A percentile compares a stretch with the other conserved stretches of the same genome.
Evolutionary conservation across 768 basidiomycete genomes (phyloP).

Genomic region (Collybia mongolica): DNA sequence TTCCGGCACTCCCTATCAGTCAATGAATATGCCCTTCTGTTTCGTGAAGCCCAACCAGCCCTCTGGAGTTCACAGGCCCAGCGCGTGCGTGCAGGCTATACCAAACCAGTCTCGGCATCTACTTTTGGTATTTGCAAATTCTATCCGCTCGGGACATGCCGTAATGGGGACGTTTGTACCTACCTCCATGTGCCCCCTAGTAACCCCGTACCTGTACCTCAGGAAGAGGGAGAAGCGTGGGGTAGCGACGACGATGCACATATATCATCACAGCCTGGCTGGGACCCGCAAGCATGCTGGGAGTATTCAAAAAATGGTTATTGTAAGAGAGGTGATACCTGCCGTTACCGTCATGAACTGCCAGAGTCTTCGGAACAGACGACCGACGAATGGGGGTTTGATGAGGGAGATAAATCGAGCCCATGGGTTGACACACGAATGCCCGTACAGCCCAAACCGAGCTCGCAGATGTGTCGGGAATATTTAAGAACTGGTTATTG

Average conservation of each 20-base stretch:
- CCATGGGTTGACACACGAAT: background rate
- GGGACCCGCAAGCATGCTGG: constrained; percentile 15
- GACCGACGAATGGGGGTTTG: too few relatives aligned
- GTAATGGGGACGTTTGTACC: constrained; percentile 35
- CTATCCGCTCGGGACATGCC: constrained; percentile 35
- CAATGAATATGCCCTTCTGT: constrained; percentile 36
- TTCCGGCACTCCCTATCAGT: constrained; percentile 40
- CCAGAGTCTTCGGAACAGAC: background rate
- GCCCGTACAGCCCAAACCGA: background rate
- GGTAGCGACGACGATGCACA: background rate
- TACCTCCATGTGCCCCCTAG: constrained; percentile 28
- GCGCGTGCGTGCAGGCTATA: background rate
- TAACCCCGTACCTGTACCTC: background rate
- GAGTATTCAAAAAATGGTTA: constrained; percentile 16
- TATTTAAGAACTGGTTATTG: constrained; percentile 15
- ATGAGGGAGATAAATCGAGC: background rate
- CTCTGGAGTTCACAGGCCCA: constrained; percentile 19
- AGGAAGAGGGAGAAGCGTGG: background rate
- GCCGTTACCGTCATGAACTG: constrained; percentile 10
- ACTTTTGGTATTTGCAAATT: constrained; percentile 26
- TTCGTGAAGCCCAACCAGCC: constrained; percentile 35
- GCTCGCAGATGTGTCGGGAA: constrained; percentile 17
- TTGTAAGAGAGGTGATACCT: constrained; percentile 11
- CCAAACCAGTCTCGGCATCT: constrained; percentile 6
- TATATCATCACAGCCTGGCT: background rate